Evolutionary conservation across 768 basidiomycete species (phyloP).

Genomic region (Roridomyces roridus): DNA sequence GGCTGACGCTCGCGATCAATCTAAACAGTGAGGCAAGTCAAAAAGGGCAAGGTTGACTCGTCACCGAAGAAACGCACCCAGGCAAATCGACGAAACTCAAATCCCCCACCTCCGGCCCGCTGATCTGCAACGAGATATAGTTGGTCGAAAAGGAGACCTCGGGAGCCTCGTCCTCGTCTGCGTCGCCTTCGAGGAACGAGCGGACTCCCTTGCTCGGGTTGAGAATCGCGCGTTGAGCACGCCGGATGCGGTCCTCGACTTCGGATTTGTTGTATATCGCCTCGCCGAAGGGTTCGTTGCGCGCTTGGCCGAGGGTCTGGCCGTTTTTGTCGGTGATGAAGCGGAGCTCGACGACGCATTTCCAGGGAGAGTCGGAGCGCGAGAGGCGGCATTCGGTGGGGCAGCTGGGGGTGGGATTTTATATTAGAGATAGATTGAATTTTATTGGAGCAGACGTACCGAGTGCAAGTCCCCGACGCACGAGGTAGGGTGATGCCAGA

Average conservation of each 20-base stretch:
- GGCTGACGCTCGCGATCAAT: constrained; percentile 63
- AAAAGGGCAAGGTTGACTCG: too few species aligned
- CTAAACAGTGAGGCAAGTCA: too few species aligned
- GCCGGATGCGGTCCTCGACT: constrained; percentile 71
- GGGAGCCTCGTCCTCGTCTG: constrained; percentile 37
- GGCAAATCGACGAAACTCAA: constrained; percentile 72
- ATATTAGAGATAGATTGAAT: background rate
- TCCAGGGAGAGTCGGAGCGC: constrained; percentile 47
- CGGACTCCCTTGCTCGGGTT: constrained; percentile 49
- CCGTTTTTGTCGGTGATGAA: constrained; percentile 48
- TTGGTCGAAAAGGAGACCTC: constrained; percentile 58
- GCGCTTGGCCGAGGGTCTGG: constrained; percentile 43
- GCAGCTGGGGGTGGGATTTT: constrained; percentile 43
- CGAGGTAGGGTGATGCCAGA: constrained; percentile 72
- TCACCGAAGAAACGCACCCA: too few species aligned
- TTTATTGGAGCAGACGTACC: constrained; percentile 43
- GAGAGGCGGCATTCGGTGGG: constrained; percentile 64
- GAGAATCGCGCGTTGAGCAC: constrained; percentile 70
- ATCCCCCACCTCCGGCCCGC: constrained; percentile 64
- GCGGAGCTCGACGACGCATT: constrained; percentile 55
- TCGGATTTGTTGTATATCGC: constrained; percentile 54
- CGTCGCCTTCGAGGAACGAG: constrained; percentile 52
- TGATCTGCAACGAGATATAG: constrained; percentile 63
- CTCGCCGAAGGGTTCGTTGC: constrained; percentile 49
- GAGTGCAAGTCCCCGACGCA: constrained; percentile 67